Conservation (phyloP, 2,329 filamentous ascomycete species). For the Harringtonia lauricola region DNA sequence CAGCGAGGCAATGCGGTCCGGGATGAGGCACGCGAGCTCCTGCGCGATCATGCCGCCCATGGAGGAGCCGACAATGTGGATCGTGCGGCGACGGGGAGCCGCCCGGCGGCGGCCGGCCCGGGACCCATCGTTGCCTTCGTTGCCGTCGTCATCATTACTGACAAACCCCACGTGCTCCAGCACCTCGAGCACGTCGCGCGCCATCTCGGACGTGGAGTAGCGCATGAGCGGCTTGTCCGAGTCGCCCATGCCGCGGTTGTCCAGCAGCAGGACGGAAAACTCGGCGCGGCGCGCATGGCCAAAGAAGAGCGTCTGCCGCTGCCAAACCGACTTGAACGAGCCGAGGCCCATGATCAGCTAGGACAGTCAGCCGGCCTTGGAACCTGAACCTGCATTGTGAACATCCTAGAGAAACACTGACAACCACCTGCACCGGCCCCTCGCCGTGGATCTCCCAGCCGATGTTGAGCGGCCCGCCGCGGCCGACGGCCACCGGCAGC, state of each 20-base stretch:
- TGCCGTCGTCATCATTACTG: background rate
- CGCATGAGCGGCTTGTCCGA: conserved; percentile 67
- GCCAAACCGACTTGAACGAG: conserved; percentile 58
- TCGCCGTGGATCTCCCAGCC: conserved; percentile 71
- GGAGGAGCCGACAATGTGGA: conserved; percentile 65
- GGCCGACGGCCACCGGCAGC: conserved; percentile 51
- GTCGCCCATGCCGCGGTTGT: conserved; percentile 76
- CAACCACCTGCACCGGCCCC: conserved; percentile 61
- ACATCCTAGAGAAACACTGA: conserved; percentile 35
- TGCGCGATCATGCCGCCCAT: conserved; percentile 92
- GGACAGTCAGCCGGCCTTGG: background rate
- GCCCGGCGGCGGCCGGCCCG: background rate
- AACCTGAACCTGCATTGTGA: background rate
- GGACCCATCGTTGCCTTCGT: background rate
- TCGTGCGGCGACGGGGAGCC: conserved; percentile 20
- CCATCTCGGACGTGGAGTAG: conserved; percentile 81
- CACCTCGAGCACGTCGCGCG: conserved; percentile 63
- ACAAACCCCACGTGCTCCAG: conserved; percentile 51
- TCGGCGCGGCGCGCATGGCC: conserved; percentile 56
- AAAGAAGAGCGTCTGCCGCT: conserved; percentile 74
- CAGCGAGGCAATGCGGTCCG: conserved; percentile 42
- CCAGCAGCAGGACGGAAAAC: conserved; percentile 67
- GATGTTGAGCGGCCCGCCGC: conserved; percentile 67
- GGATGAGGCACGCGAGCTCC: conserved; percentile 53
- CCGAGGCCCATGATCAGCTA: conserved; percentile 77